These are phyloP conservation scores for Mycena metata DNA, from an alignment of 768 basidiomycete species.

Conservation along the genomic window DNA sequence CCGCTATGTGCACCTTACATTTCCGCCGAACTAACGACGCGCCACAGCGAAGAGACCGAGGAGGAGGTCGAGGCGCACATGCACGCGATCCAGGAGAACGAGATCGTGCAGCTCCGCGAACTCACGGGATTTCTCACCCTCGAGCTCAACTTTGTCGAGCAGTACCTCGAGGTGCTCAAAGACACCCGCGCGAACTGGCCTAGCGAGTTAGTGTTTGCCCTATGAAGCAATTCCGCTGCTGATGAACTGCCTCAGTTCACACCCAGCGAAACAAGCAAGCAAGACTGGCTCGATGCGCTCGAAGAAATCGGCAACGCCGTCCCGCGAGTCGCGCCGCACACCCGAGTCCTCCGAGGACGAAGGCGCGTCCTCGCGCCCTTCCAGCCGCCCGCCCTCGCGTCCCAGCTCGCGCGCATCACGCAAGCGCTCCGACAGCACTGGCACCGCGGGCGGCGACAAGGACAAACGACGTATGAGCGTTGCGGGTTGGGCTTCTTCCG, in stretches of 20 bases:
- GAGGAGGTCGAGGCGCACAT: slow-evolving; percentile 89
- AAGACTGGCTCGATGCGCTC: slow-evolving; percentile 52
- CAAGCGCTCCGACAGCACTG: slow-evolving; percentile 72
- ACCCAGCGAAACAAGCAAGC: slow-evolving; percentile 42
- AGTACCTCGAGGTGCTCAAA: slow-evolving; percentile 79
- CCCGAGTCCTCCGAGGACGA: slow-evolving; percentile 38
- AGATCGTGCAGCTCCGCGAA: slow-evolving; percentile 78
- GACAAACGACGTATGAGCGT: slow-evolving; percentile 63
- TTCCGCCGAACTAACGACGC: slow-evolving; percentile 8
- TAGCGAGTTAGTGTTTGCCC: slow-evolving; percentile 61
- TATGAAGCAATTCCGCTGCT: slow-evolving; percentile 6
- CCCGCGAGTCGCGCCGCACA: slow-evolving; percentile 22
- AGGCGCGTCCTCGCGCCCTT: background rate
- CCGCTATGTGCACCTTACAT: background rate
- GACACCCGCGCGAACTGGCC: slow-evolving; percentile 80
- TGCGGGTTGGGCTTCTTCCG: slow-evolving; percentile 77
- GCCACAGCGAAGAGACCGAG: slow-evolving; percentile 85
- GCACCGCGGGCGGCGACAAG: slow-evolving; percentile 52
- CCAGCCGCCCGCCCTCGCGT: slow-evolving; percentile 59
- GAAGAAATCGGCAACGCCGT: slow-evolving; percentile 24
- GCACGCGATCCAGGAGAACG: slow-evolving; percentile 84
- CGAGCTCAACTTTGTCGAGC: slow-evolving; percentile 79
- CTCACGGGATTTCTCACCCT: slow-evolving; percentile 79
- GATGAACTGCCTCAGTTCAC: slow-evolving; percentile 43
- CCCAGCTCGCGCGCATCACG: slow-evolving; percentile 72